Evolutionary conservation across 805 yeast species (phyloP).

Genomic region (Kodamaea kaohsiungensis): DNA sequence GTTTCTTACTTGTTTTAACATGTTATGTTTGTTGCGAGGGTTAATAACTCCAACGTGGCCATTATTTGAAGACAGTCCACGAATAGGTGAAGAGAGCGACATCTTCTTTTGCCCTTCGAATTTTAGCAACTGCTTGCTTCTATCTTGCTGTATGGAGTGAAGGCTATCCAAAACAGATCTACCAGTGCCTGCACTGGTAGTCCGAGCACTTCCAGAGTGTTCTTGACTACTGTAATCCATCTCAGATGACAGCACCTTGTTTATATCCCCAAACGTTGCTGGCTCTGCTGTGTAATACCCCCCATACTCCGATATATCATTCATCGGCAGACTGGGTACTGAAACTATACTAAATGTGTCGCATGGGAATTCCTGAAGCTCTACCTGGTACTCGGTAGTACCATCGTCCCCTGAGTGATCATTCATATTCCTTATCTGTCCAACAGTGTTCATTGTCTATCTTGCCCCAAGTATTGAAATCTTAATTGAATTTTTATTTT

Average conservation of each 20-base stretch:
- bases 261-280: neutral
- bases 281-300: neutral
- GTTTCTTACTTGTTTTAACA: constrained; percentile 24
- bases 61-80: neutral
- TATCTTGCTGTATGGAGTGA: constrained; percentile 18
- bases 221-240: neutral
- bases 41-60: constrained; percentile 15
- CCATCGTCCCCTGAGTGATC: neutral
- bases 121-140: constrained; percentile 11
- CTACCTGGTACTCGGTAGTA: constrained; percentile 7
- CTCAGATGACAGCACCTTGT: neutral
- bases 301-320: neutral
- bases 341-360: constrained; percentile 12
- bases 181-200: neutral
- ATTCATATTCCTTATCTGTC: neutral
- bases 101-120: constrained; percentile 8
- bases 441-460: neutral
- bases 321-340: constrained; percentile 12
- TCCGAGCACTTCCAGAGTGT: neutral
- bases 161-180: constrained; percentile 17
- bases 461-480: too few species aligned
- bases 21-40: constrained; percentile 23
- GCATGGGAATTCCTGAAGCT: constrained; percentile 10
- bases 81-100: neutral
- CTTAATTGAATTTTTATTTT: neutral